Evolutionary conservation across 2,329 filamentous ascomycete genomes (phyloP).

Genomic region (Fusarium verrucosum): DNA sequence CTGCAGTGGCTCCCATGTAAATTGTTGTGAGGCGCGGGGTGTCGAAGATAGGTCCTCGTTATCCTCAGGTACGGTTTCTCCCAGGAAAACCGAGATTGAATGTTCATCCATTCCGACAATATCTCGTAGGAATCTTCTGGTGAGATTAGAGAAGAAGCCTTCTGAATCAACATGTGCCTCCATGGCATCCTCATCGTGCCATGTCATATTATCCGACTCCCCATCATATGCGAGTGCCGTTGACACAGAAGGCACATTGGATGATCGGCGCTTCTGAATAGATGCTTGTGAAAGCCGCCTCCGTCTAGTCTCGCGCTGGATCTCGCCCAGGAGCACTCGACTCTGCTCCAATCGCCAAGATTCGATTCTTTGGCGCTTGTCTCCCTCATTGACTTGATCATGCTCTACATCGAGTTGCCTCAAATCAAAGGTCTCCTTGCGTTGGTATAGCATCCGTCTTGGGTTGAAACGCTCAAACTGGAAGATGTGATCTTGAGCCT

Average conservation of each 20-base stretch:
- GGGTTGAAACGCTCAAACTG: conserved; percentile 89
- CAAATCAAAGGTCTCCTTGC: conserved; percentile 63
- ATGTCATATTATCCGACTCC: conserved; percentile 56
- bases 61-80: conserved; percentile 73
- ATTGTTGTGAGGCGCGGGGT: conserved; percentile 54
- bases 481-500: conserved; percentile 85
- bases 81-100: conserved; percentile 85
- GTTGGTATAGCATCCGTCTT: conserved; percentile 66
- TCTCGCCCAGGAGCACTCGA: conserved; percentile 83
- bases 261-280: conserved; percentile 42
- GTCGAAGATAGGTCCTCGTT: conserved; percentile 59
- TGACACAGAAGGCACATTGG: conserved; percentile 42
- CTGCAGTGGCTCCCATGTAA: conserved; percentile 44
- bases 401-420: conserved; percentile 62
- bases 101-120: conserved; percentile 91
- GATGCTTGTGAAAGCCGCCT: conserved; percentile 70
- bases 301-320: conserved; percentile 82
- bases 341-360: conserved; percentile 93
- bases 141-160: conserved; percentile 82
- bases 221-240: conserved; percentile 43
- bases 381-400: conserved; percentile 69
- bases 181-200: conserved; percentile 62
- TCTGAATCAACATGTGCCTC: conserved; percentile 63
- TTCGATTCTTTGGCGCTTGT: conserved; percentile 86
- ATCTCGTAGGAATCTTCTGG: conserved; percentile 85